phyloP scores from a whole-genome alignment of 1,284 basidiomycete genomes.

The Moniliophthora roreri region DNA sequence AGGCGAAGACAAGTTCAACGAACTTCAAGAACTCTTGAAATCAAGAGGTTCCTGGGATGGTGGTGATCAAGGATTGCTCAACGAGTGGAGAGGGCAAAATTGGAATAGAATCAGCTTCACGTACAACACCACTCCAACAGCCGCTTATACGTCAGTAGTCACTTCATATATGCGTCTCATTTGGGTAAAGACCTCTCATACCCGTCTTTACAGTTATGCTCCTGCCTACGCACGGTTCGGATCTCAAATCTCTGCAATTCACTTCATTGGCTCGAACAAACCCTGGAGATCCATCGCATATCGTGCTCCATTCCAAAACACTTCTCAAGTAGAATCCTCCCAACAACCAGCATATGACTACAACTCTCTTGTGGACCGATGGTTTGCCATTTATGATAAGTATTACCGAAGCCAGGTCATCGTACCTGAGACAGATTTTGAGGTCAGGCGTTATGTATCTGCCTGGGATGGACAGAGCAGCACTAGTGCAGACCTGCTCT shows the following conservation, averaged over 20 bases:
- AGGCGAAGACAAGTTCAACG: constrained; percentile 77
- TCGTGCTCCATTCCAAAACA: constrained; percentile 51
- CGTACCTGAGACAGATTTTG: constrained; percentile 51
- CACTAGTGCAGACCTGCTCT: constrained; percentile 29
- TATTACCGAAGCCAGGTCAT: constrained; percentile 67
- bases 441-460: constrained; percentile 67
- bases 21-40: constrained; percentile 68
- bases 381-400: constrained; percentile 89
- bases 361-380: constrained; percentile 78
- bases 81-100: constrained; percentile 86
- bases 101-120: constrained; percentile 95
- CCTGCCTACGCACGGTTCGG: constrained; percentile 95
- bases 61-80: constrained; percentile 94
- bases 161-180: constrained; percentile 18
- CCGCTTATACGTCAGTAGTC: constrained; percentile 85
- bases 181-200: constrained; percentile 15
- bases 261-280: constrained; percentile 94
- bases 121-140: constrained; percentile 98
- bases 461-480: constrained; percentile 62
- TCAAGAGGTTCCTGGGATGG: constrained; percentile 93
- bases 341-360: constrained; percentile 72
- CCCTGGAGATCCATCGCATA: constrained; percentile 82
- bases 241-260: constrained; percentile 83
- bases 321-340: constrained; percentile 26
- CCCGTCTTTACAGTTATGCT: constrained; percentile 65